A percentile compares a stretch with the other conserved stretches of the same genome.
Evolutionary conservation across 176 grass and related monocot species (phyloP).

Genomic region (Otatea glauca): DNA sequence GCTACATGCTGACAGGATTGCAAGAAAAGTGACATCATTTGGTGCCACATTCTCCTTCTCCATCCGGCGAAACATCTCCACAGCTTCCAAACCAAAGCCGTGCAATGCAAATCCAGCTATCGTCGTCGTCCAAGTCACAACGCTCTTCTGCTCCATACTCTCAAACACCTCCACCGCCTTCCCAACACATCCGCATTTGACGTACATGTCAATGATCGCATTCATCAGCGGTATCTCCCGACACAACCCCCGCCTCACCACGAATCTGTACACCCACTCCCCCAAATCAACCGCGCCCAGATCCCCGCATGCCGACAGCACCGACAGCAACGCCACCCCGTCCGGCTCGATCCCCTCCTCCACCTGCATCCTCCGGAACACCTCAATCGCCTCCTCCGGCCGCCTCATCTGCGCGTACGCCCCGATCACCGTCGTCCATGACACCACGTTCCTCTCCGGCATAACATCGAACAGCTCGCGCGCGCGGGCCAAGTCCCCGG

Average conservation of each 20-base stretch:
- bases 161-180: constrained; percentile 75
- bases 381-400: constrained; percentile 56
- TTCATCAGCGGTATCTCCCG: constrained; percentile 63
- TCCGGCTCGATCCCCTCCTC: constrained; percentile 68
- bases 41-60: constrained; percentile 65
- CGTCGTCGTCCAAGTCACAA: constrained; percentile 70
- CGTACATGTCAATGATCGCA: constrained; percentile 80
- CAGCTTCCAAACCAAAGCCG: constrained; percentile 65
- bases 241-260: constrained; percentile 44
- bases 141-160: constrained; percentile 62
- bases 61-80: constrained; percentile 70
- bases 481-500: constrained; percentile 48
- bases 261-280: constrained; percentile 69
- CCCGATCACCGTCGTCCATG: constrained; percentile 71
- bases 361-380: constrained; percentile 82
- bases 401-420: constrained; percentile 55
- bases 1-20: constrained; percentile 68
- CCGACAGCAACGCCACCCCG: constrained; percentile 63
- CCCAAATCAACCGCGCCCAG: constrained; percentile 73
- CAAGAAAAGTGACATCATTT: constrained; percentile 72
- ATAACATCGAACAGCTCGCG: constrained; percentile 64
- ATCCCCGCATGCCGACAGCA: constrained; percentile 69
- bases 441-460: constrained; percentile 66
- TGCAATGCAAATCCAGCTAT: constrained; percentile 77
- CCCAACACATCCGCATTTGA: constrained; percentile 63